Base-by-base conservation (phyloP, 2,329 filamentous ascomycete genomes). In the Apiospora kogelbergensis region DNA sequence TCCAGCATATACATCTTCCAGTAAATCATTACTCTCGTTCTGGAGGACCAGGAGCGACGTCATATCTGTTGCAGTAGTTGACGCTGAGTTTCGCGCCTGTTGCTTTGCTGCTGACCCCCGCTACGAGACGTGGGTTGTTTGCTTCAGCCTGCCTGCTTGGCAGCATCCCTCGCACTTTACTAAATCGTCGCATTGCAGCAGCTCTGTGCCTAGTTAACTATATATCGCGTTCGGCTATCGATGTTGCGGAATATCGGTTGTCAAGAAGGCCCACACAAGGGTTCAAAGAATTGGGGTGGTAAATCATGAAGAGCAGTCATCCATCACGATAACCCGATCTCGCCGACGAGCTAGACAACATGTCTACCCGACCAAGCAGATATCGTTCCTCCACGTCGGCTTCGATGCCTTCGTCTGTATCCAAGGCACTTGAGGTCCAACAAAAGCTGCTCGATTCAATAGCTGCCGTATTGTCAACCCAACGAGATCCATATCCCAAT, bases 311-410 rank as follows among this genome's bases (percentile, higher is more conserved):
- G 53, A 60, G 53, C 30, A 60, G 53, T 26, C 53, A 60, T 37
- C 53, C 53, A 33, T 37, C 53, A 60, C 53, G 30, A 60, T 60
- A 65, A 65, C 37, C 40, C 63, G 63, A 42, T 30, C 37, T 44
- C 37, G 41, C 41, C 63, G 63, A 65, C 44, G n/a, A 41, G 37
- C 63, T 24, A 41, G 66, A 71, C 70, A 85, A 76, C 76, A 88
- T 89, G 84, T 83, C 86, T 71, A 78, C 82, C 70, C 83, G 83
- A 71, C 81, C 84, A 68, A 83, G 87, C 77, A 85, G 89, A 70
- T 89, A 89, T 76, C 87, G 89, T 73, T 90, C 89, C 70, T 90
- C 89, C 69, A 91, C 89, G 53, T 88, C 88, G 70, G 83, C 65
- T n/a, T 66, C 88, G 70, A 91, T 89, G 63, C 82, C 86, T 65